phyloP scores from a whole-genome alignment of 176 grass and related monocot species.

The Bromus sterilis region DNA sequence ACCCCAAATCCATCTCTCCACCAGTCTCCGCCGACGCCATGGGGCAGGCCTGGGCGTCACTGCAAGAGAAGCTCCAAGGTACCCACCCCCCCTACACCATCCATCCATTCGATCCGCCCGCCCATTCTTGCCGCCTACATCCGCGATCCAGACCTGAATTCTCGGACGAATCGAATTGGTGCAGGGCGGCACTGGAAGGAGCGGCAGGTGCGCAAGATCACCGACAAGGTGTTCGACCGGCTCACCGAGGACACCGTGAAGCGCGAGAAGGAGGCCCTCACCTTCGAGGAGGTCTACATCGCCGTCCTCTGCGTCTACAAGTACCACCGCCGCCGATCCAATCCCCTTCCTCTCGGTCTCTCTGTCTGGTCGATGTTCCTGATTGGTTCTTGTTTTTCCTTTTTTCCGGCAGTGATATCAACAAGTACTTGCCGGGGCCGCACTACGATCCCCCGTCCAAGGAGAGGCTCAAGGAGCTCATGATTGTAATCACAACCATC shows the following conservation, averaged over 20 bases:
- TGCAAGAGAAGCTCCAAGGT: slow-evolving; percentile 85
- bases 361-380: not conserved
- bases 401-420: slow-evolving; percentile 63
- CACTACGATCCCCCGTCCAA: slow-evolving; percentile 88
- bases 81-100: not conserved
- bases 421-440: slow-evolving; percentile 84
- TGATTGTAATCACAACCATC: slow-evolving; percentile 33
- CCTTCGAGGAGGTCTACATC: slow-evolving; percentile 87
- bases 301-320: slow-evolving; percentile 97
- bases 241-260: slow-evolving; percentile 41
- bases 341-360: not conserved
- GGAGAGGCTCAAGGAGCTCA: slow-evolving; percentile 61
- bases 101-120: not conserved
- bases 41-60: slow-evolving; percentile 55
- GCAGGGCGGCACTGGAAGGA: slow-evolving; percentile 81
- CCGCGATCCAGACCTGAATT: not conserved
- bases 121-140: not conserved
- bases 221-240: slow-evolving; percentile 69
- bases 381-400: not conserved
- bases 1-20: not conserved
- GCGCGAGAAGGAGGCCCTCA: slow-evolving; percentile 45
- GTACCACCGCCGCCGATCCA: slow-evolving; percentile 15
- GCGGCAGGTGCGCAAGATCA: slow-evolving; percentile 89
- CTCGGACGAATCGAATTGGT: not conserved
- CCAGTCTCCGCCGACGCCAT: slow-evolving; percentile 23